Base-by-base conservation (phyloP, 23 red algal genomes). In the Gracilaria caudata region DNA sequence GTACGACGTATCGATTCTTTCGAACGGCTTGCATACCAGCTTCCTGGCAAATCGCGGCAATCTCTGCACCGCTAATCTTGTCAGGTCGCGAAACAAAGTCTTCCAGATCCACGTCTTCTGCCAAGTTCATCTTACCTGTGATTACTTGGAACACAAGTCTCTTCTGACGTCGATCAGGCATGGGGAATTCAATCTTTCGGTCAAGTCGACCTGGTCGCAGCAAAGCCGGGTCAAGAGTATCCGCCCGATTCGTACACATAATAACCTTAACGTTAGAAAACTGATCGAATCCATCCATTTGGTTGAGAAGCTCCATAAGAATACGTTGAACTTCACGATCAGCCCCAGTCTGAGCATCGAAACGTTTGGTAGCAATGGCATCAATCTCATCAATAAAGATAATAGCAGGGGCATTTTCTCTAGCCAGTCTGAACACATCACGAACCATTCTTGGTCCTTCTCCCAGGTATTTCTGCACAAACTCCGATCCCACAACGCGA, bases 321-420 rank as follows among this genome's bases (percentile, higher is more conserved):
- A 99, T 99, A 51, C 97, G 81, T 77, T 99, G 97, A 21, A 99
- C 97, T 60, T 99, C 97, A 45, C 97, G 93, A 79, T 99, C 97
- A 7, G 97, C 97, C 33, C 97, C 97, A 11, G 97, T 99, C 87
- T 99, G 97, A 33, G 97, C 97, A 82, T 99, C 97, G 90, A 99
- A 99, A 28, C 97, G 77, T 77, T 99, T 99, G 13, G 97, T 99
- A 32, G 97, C 97, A 66, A 99, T 94, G 6, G 97, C 97, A 84
- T 99, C 97, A 77, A 99, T 99, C 86, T 99, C 97, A 72, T 99
- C 97, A 47, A 99, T 99, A 77, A 99, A 99, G 37, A 99, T 94
- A 44, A 99, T 96, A 1, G 93, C 88, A 3, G 97, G 97, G 11
- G 87, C 68, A 40, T 99, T 99, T 85, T 99, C 97, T 57, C 97